Evolutionary conservation across 495 filamentous ascomycete genomes (phyloP), one percentile per base, ranked within the genome.

Genomic region (Arthonia radiata): DNA sequence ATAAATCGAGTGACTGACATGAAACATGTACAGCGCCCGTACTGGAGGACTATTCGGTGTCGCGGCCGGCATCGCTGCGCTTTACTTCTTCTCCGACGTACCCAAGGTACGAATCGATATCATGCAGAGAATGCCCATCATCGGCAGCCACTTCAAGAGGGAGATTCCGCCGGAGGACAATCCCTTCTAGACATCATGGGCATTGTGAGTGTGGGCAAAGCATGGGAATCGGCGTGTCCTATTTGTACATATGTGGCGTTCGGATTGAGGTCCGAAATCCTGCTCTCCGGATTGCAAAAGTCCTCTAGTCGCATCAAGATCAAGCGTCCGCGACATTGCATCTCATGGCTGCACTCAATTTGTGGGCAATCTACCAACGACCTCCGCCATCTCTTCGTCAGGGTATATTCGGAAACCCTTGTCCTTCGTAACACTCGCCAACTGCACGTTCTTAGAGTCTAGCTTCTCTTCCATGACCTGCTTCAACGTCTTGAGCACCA

Each of bases 391-490:
- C 52, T 94, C 83, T 44, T 77, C 79, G 39, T 97, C 86, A 30
- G 67, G 73, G 57, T 97, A 93, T 60, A 97, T 93, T 47, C 73
- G 71, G 61, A 97, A 94, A 11, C 89, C 86, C 47, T 76, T 81
- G 31, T 90, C 82, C 59, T 83, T 91, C 32, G 86, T 97, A 29
- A 94, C 89, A 43, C 81, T 93, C 24, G 86, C 86, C 37, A 97
- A 51, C 61, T 94, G 86, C 37, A 97, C 89, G 43, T 94, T 97
- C 64, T 94, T 94, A 23, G 75, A 60, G 47, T 97, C 86, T 28
- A 97, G 64, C 59, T 94, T 97, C 67, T 97, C 86, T 56, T 97
- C 86, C 86, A 97, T 97, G 28, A 97, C 86, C 56, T 97, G 86
- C 62, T 97, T 97, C 49, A 97, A 51, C 19, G 86, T 97, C 67